These are phyloP conservation scores for Chrysosporium keratinophilum DNA, from an alignment of 2,329 filamentous ascomycete genomes.

Conservation along the genomic window DNA sequence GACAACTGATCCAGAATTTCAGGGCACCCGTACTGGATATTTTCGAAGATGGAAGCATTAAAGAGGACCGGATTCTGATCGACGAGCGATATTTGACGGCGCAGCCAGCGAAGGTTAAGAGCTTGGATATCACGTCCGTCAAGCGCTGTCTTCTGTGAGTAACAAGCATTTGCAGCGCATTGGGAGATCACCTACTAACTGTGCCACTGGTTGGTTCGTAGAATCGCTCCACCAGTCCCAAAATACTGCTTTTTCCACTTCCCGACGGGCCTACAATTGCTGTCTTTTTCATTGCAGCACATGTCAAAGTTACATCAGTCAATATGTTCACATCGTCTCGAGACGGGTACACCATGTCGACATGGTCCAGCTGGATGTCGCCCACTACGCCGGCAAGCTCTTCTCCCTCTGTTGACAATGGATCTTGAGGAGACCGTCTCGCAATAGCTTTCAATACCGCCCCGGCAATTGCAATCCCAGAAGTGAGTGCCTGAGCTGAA, in stretches of 20 bases:
- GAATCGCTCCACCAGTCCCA: conserved; percentile 45
- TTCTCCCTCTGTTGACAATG: conserved; percentile 52
- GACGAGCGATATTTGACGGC: conserved; percentile 52
- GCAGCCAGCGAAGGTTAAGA: conserved; percentile 48
- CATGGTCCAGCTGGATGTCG: conserved; percentile 57
- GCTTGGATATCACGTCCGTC: conserved; percentile 48
- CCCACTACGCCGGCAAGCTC: conserved; percentile 58
- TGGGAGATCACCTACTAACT: conserved; percentile 23
- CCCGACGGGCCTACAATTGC: conserved; percentile 48
- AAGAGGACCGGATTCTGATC: conserved; percentile 55
- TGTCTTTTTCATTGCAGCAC: conserved; percentile 36
- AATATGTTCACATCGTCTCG: conserved; percentile 34
- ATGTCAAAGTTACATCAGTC: conserved; percentile 25
- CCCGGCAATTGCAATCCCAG: conserved; percentile 59
- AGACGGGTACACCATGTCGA: conserved; percentile 41
- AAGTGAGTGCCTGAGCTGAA: conserved; percentile 65
- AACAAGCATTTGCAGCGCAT: no score
- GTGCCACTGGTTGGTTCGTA: conserved; percentile 42
- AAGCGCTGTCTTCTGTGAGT: conserved; percentile 23
- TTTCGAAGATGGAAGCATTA: conserved; percentile 53
- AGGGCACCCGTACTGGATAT: conserved; percentile 52
- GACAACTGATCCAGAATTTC: conserved; percentile 47
- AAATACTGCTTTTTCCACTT: conserved; percentile 45
- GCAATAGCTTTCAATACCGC: conserved; percentile 84
- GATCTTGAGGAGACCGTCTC: conserved; percentile 63